Percentiles rank a stretch among this genome's conserved stretches.
phyloP scores from a whole-genome alignment of 164 flowering plant genomes.

The Warburgia ugandensis region DNA sequence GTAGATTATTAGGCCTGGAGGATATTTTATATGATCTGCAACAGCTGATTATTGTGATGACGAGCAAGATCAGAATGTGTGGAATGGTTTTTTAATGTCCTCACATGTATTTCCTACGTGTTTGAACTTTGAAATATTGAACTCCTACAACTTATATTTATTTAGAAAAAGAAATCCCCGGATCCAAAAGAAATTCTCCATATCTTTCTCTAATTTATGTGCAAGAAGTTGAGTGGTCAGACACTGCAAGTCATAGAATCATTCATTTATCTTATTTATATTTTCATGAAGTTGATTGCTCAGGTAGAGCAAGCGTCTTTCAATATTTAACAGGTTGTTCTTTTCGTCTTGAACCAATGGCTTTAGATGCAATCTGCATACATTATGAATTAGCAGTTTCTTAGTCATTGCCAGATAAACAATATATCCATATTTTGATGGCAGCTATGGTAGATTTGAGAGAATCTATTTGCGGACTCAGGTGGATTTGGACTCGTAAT shows the following conservation, averaged over 20 bases:
- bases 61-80: constrained; percentile 46
- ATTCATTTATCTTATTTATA: too few relatives aligned
- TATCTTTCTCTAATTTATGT: not conserved
- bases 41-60: constrained; percentile 81
- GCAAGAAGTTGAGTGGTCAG: not conserved
- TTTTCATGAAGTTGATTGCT: too few relatives aligned
- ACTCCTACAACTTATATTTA: not conserved
- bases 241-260: not conserved
- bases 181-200: too few relatives aligned
- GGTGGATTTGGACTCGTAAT: constrained; percentile 74
- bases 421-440: not conserved
- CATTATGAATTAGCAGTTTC: not conserved
- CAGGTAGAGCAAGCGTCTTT: too few relatives aligned
- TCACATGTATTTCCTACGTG: not conserved
- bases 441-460: constrained; percentile 87
- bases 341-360: too few relatives aligned
- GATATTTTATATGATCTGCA: constrained; percentile 91
- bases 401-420: not conserved
- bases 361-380: too few relatives aligned
- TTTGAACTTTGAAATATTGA: too few relatives aligned
- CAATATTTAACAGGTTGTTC: too few relatives aligned
- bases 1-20: constrained; percentile 94
- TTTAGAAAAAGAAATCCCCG: not conserved
- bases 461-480: constrained; percentile 61
- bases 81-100: constrained; percentile 20